These are phyloP conservation scores for Eleusine indica DNA, from an alignment of 176 grass and related monocot species.

Conservation along the genomic window DNA sequence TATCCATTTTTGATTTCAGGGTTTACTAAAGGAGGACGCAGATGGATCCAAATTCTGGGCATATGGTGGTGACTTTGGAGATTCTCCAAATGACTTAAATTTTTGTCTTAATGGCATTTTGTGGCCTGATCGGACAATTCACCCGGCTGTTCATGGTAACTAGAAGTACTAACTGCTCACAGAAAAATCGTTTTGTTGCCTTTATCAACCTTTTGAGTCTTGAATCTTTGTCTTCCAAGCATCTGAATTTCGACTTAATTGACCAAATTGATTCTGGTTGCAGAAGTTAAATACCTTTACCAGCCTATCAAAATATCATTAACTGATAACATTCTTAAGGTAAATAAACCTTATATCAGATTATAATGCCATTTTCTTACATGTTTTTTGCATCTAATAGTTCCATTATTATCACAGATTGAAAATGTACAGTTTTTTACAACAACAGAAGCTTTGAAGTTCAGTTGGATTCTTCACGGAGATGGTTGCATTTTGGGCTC, in stretches of 20 bases:
- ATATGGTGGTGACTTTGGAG: slow-evolving; percentile 94
- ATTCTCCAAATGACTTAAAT: slow-evolving; percentile 82
- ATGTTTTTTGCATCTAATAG: slow-evolving; percentile 12
- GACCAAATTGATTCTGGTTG: slow-evolving; percentile 39
- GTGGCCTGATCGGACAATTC: slow-evolving; percentile 94
- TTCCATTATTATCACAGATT: slow-evolving; percentile 59
- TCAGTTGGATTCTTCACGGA: slow-evolving; percentile 77
- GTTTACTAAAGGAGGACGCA: slow-evolving; percentile 68
- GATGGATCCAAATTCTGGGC: slow-evolving; percentile 88
- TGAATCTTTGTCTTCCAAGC: background rate
- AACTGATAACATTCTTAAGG: slow-evolving; percentile 68
- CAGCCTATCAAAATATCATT: slow-evolving; percentile 79
- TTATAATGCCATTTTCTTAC: slow-evolving; percentile 7
- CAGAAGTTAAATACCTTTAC: slow-evolving; percentile 97
- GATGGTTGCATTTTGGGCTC: slow-evolving; percentile 73
- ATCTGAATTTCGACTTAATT: slow-evolving; percentile 24
- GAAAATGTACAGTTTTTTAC: slow-evolving; percentile 73
- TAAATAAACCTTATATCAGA: slow-evolving; percentile 39
- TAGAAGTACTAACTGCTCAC: background rate
- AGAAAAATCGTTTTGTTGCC: background rate
- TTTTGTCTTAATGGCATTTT: slow-evolving; percentile 97
- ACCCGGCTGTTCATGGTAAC: slow-evolving; percentile 88
- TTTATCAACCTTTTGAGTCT: slow-evolving; percentile 9
- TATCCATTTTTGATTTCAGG: slow-evolving; percentile 43
- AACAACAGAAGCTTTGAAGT: slow-evolving; percentile 73